Evolutionary conservation across 2,329 filamentous ascomycete species (phyloP).

Genomic region (Paracorniculantispora psalliotae): DNA sequence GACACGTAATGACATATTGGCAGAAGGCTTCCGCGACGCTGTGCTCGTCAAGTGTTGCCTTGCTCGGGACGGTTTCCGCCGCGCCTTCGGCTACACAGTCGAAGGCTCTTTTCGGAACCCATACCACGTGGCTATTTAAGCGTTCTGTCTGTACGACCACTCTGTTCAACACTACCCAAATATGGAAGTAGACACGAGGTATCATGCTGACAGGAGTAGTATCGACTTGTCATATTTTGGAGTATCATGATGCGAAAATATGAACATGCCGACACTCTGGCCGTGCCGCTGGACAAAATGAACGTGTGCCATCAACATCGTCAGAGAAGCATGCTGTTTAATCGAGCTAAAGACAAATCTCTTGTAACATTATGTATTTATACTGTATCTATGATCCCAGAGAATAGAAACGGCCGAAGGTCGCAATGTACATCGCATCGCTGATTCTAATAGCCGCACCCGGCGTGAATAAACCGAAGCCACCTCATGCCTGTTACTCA

Average conservation of each 20-base stretch:
- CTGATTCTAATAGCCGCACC: no score
- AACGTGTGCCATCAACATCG: no score
- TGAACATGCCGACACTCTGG: no score
- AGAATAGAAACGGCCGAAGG: no score
- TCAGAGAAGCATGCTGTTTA: background rate
- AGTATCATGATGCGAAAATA: background rate
- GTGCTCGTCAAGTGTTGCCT: constrained; percentile 9
- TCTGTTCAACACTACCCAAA: background rate
- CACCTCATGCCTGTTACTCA: no score
- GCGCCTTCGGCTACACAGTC: background rate
- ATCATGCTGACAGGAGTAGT: background rate
- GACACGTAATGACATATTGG: background rate
- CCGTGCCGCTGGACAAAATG: background rate
- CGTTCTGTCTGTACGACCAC: background rate
- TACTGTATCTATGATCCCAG: background rate
- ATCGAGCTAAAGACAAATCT: no score
- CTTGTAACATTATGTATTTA: background rate
- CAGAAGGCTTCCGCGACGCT: background rate
- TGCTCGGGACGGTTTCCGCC: constrained; percentile 1
- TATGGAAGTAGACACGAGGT: constrained; percentile 4
- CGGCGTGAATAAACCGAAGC: no score
- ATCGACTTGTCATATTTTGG: background rate
- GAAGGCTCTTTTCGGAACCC: background rate
- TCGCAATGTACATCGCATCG: no score
- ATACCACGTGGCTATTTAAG: constrained; percentile 1